A percentile compares a stretch with the other conserved stretches of the same genome.
Evolutionary conservation across 495 filamentous ascomycete genomes (phyloP).

Genomic region (Penicillium canescens): DNA sequence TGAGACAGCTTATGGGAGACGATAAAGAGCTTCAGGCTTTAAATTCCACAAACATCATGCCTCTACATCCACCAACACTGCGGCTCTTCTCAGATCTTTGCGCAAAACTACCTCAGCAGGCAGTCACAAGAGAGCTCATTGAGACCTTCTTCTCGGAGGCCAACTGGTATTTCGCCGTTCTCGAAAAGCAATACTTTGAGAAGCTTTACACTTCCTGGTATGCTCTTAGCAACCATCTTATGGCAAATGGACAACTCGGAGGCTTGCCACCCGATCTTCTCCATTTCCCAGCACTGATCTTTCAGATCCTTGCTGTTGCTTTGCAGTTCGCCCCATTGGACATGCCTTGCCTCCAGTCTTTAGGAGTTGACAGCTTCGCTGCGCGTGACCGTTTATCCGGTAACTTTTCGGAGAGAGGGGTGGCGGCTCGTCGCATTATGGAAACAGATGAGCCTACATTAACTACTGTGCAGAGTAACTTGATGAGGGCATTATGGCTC

Average conservation of each 20-base stretch:
- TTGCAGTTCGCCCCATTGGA: background rate
- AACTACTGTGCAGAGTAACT: background rate
- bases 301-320: slow-evolving; percentile 5
- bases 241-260: background rate
- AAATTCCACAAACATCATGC: background rate
- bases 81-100: slow-evolving; percentile 1
- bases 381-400: background rate
- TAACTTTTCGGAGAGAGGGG: background rate
- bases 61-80: background rate
- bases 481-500: slow-evolving; percentile 3
- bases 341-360: background rate
- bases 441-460: background rate
- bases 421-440: background rate
- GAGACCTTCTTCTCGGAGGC: slow-evolving; percentile 4
- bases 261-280: background rate
- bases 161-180: slow-evolving; percentile 1
- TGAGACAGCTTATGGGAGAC: background rate
- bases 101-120: background rate
- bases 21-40: background rate
- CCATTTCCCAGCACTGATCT: background rate
- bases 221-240: background rate
- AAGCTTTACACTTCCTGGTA: slow-evolving; percentile 1
- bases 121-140: slow-evolving; percentile 5
- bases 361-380: background rate
- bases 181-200: slow-evolving; percentile 3